Conservation (phyloP, 148 eudicot species). For the Amaranthus hypochondriacus region DNA sequence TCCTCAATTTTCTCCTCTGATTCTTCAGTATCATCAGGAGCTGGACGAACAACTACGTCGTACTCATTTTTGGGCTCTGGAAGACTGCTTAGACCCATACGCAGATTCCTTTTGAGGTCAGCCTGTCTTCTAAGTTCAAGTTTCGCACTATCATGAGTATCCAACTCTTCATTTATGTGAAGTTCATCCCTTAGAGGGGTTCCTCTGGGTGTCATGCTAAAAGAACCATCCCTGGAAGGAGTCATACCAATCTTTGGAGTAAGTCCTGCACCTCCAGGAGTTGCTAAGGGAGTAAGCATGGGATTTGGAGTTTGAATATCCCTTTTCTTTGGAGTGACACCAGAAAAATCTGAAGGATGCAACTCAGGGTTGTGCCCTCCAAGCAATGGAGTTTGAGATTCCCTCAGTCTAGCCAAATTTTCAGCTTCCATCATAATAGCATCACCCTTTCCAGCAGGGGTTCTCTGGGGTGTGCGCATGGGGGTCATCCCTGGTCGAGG, state of each 20-base stretch:
- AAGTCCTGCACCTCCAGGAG: slow-evolving; percentile 71
- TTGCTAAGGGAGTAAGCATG: slow-evolving; percentile 74
- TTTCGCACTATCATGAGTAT: slow-evolving; percentile 71
- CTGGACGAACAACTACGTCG: slow-evolving; percentile 76
- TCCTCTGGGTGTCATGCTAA: slow-evolving; percentile 87
- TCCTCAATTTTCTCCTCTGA: slow-evolving; percentile 89
- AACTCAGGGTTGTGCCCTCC: slow-evolving; percentile 96
- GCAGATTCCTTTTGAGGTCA: slow-evolving; percentile 69
- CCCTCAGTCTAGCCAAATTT: slow-evolving; percentile 77
- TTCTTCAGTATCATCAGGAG: slow-evolving; percentile 80
- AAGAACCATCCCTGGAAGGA: slow-evolving; percentile 73
- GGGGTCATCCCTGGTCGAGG: slow-evolving; percentile 96
- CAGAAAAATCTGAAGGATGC: slow-evolving; percentile 99
- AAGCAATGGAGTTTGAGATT: slow-evolving; percentile 90
- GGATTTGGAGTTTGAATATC: slow-evolving; percentile 94
- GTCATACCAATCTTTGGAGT: slow-evolving; percentile 92
- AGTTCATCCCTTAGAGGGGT: slow-evolving; percentile 95
- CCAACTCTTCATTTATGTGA: slow-evolving; percentile 86
- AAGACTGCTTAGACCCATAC: slow-evolving; percentile 71
- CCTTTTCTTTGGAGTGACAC: slow-evolving; percentile 90
- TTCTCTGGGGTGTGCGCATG: slow-evolving; percentile 91
- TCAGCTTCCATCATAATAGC: slow-evolving; percentile 99
- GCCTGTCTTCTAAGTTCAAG: slow-evolving; percentile 73
- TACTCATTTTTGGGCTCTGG: slow-evolving; percentile 98
- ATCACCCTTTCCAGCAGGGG: slow-evolving; percentile 94